Evolutionary conservation across 331 rosid species (phyloP).

Genomic region (Spiraea crenata): DNA sequence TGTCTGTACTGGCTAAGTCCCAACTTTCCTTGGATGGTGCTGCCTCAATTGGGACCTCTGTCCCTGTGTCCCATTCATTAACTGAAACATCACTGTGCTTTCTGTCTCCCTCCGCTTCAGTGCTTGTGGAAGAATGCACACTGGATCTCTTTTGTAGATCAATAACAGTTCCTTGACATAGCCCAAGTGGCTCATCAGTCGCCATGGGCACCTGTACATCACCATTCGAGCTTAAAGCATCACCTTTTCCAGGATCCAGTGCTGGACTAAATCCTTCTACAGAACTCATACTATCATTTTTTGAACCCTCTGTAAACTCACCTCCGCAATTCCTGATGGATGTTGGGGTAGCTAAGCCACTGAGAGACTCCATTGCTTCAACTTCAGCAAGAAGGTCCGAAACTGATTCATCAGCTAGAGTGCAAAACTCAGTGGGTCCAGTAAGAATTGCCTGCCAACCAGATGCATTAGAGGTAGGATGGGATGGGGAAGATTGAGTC

Average conservation of each 20-base stretch:
- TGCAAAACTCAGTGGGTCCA: conserved; percentile 64
- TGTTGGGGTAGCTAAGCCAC: conserved; percentile 75
- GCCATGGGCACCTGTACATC: conserved; percentile 55
- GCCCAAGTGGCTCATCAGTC: conserved; percentile 42
- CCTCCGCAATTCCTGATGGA: conserved; percentile 61
- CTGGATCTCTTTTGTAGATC: conserved; percentile 48
- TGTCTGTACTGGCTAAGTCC: conserved; percentile 51
- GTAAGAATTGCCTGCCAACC: conserved; percentile 68
- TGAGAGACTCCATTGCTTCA: conserved; percentile 91
- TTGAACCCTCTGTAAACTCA: conserved; percentile 62
- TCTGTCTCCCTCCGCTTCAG: conserved; percentile 47
- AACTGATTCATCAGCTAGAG: conserved; percentile 73
- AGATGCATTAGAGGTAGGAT: conserved; percentile 48
- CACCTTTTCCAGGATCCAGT: conserved; percentile 75
- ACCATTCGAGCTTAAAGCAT: conserved; percentile 70
- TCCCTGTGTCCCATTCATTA: conserved; percentile 27
- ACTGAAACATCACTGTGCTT: conserved; percentile 41
- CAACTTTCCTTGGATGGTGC: conserved; percentile 36
- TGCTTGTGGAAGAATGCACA: conserved; percentile 47
- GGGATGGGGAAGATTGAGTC: conserved; percentile 51
- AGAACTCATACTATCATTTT: conserved; percentile 61
- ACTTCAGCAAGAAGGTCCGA: conserved; percentile 98
- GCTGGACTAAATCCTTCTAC: conserved; percentile 64
- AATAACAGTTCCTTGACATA: conserved; percentile 37
- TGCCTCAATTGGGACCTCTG: conserved; percentile 20